Evolutionary conservation across 345 rosid species (phyloP).

Genomic region (Turritis glabra): DNA sequence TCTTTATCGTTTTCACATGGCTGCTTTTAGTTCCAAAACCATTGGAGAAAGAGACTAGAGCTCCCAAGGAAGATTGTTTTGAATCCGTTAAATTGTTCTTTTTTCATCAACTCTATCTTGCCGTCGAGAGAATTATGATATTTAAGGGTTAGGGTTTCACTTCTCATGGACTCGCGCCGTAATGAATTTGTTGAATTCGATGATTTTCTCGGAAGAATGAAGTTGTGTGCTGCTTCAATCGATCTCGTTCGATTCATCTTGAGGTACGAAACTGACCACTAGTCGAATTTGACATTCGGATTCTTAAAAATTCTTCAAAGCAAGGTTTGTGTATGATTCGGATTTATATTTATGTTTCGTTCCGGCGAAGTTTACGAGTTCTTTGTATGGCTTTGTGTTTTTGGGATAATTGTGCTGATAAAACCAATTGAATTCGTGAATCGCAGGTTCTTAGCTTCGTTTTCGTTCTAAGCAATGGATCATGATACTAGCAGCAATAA

Average conservation of each 20-base stretch:
- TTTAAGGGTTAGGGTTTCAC: slow-evolving; percentile 20
- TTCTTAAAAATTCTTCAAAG: not conserved
- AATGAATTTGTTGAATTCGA: slow-evolving; percentile 41
- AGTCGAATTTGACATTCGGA: not conserved
- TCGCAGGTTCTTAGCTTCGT: slow-evolving; percentile 63
- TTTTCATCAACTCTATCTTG: slow-evolving; percentile 11
- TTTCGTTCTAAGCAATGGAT: slow-evolving; percentile 49
- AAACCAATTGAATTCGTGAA: slow-evolving; percentile 6
- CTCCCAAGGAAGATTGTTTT: not conserved
- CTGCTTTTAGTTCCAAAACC: not conserved
- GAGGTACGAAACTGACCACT: slow-evolving; percentile 45
- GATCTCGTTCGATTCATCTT: slow-evolving; percentile 70
- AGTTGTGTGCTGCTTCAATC: slow-evolving; percentile 56
- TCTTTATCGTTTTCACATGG: not conserved
- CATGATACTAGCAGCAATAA: slow-evolving; percentile 54
- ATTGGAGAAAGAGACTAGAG: not conserved
- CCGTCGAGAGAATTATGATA: not conserved
- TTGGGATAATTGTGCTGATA: not conserved
- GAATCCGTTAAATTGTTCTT: slow-evolving; percentile 1
- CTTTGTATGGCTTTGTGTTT: not conserved
- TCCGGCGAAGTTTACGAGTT: not conserved
- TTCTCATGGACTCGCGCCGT: slow-evolving; percentile 5
- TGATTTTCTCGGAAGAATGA: slow-evolving; percentile 58
- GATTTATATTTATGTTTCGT: not conserved
- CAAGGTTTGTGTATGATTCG: not conserved